Evolutionary conservation across 2,329 filamentous ascomycete species (phyloP), one percentile per base, ranked within the genome.

Genomic region (Xylaria hypoxylon): DNA sequence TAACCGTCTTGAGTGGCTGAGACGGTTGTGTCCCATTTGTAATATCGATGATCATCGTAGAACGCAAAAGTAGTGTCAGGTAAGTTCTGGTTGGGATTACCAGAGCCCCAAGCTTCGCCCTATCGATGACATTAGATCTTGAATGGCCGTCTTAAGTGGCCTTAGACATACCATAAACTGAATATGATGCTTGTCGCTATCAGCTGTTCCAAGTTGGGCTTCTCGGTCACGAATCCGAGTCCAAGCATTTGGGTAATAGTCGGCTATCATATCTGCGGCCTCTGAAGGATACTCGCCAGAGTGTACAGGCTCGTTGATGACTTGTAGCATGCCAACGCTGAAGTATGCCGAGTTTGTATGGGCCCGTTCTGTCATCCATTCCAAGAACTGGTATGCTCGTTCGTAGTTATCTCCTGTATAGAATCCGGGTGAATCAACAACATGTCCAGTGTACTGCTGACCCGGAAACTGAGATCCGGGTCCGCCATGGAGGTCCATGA

Each of bases 251-350:
- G 81, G 82, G 68, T 87, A 87, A 73, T 79, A 87, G 33, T 73
- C 75, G 7, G 77, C 75, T 5, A 79, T 67, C 77, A 84, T 72
- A 31, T 72, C 71, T 1, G 76, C 74, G 2, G 76, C 76, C 62
- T 50, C 69, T 65, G 35, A 69, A 61, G 51, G 76, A 67, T 58
- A 80, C 72, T 55, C 64, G 10, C 24, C 64, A 7, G 45, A 8
- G 28, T 71, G 69, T 5, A 80, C 71, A 2, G 85, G 85, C 73
- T 86, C 85, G 73, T 86, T 87, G 56, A 86, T 78, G 24, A 86
- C 76, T 62, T 83, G 79, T 15, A 86, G 68, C 78, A 83, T 84
- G 48, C 84, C 84, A 33, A 86, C 84, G 40, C 80, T 85, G 62
- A 80, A 76, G 74, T 84, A 85, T 40, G 74, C 76, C 44, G 73